These are phyloP conservation scores for Podospora bellae-mahoneyi DNA, from an alignment of 495 filamentous ascomycete species.

Conservation along the genomic window DNA sequence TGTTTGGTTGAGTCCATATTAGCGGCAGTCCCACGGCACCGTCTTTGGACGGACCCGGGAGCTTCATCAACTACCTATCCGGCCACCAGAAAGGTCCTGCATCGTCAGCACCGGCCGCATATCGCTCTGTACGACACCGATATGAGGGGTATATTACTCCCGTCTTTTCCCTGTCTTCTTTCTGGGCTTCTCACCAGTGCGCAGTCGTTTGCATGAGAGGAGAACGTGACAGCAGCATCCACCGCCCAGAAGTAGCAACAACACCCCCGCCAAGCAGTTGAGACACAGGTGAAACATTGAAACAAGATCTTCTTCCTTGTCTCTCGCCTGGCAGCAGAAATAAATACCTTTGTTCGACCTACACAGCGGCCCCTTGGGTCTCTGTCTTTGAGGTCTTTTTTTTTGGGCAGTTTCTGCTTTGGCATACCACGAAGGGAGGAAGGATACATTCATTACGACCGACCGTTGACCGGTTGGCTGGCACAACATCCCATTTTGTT, in stretches of 20 bases:
- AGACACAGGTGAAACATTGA: constrained; percentile 13
- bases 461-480: neutral
- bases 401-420: neutral
- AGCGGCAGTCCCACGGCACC: neutral
- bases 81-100: neutral
- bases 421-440: neutral
- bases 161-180: neutral
- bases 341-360: neutral
- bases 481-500: neutral
- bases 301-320: neutral
- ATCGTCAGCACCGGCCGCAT: neutral
- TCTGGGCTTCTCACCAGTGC: neutral
- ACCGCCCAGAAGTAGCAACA: neutral
- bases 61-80: neutral
- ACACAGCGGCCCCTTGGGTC: neutral
- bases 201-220: neutral
- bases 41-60: neutral
- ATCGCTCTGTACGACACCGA: neutral
- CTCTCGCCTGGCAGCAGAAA: neutral
- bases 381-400: neutral
- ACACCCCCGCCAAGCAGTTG: neutral
- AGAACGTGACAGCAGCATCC: neutral
- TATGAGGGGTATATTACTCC: neutral
- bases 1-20: neutral
- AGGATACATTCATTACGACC: neutral